Evolutionary conservation across 2,329 filamentous ascomycete genomes (phyloP).

Genomic region (Polychaeton citri): DNA sequence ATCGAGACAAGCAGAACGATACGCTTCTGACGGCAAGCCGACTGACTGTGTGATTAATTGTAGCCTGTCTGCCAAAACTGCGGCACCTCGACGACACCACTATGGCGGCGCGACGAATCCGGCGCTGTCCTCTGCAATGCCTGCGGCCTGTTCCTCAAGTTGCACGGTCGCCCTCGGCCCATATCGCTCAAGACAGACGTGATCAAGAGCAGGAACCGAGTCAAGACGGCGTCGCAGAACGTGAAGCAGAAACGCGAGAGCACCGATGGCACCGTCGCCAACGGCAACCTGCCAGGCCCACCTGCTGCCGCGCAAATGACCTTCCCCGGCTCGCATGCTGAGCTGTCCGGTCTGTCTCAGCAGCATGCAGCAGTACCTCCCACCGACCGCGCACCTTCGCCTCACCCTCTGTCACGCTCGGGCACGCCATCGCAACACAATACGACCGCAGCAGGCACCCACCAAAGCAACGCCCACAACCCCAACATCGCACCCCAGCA

Average conservation of each 20-base stretch:
- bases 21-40: not conserved
- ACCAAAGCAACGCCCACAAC: constrained; percentile 47
- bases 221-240: constrained; percentile 73
- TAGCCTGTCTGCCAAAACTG: constrained; percentile 98
- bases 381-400: constrained; percentile 7
- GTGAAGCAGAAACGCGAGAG: constrained; percentile 55
- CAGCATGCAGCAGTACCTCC: constrained; percentile 3
- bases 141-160: constrained; percentile 91
- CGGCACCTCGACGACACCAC: constrained; percentile 81
- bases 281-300: constrained; percentile 4
- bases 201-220: constrained; percentile 97
- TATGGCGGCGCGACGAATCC: constrained; percentile 95
- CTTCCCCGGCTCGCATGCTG: constrained; percentile 24
- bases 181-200: constrained; percentile 98
- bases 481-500: constrained; percentile 60
- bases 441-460: constrained; percentile 14
- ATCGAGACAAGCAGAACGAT: not conserved
- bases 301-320: constrained; percentile 7
- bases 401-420: constrained; percentile 56
- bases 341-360: constrained; percentile 29
- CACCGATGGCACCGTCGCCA: constrained; percentile 8
- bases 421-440: constrained; percentile 44
- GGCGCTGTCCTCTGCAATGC: constrained; percentile 96
- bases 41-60: constrained; percentile 39
- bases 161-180: constrained; percentile 83